Evolutionary conservation across 2,329 filamentous ascomycete genomes (phyloP), one percentile per base, ranked within the genome.

Genomic region (Cladosporium sp.): DNA sequence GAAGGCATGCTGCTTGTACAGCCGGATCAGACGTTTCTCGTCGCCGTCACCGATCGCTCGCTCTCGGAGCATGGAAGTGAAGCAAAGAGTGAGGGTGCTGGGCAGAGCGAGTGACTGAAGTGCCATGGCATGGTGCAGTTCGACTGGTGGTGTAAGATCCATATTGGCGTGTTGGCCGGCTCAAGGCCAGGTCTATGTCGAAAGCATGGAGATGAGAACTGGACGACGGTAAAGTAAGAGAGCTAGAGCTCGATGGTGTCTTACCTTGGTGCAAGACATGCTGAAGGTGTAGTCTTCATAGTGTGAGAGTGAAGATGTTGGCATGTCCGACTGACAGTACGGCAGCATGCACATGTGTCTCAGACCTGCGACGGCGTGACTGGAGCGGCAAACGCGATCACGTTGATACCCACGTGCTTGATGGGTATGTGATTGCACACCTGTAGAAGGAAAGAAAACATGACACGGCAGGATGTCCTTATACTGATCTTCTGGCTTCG

Each of bases 271-370:
- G 32, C 28, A 16, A 49, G 46, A 49, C 46, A 49, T 40, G 46
- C 34, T 49, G 10, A n/a, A 33, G 19, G 6, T 19, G 19, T 49
- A 11, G 38, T 13, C 16, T 33, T 6, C 19, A 6, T 1, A 35
- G 5, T 8, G 4, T 35, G n/a, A 19, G 16, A 34, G 16, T 43
- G 46, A 11, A 42, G 31, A 22, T 49, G 22, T 31, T 49, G 32
- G 37, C 46, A 6, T 43, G 46, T 7, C 22, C 9, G 46, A 13
- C 37, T 49, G 46, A 28, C 46, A 42, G 28, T 42, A 33, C 46
- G 46, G 46, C 38, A 43, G 46, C 46, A 43, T 49, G 46, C 46
- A 49, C 46, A 49, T 49, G 14, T 49, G 46, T 49, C 46, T 49
- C 46, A 49, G 38, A 49, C 46, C 14, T 42, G 46, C 46, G 28